Base-by-base conservation (phyloP, 2,329 filamentous ascomycete genomes). In the Cercospora sesami region DNA sequence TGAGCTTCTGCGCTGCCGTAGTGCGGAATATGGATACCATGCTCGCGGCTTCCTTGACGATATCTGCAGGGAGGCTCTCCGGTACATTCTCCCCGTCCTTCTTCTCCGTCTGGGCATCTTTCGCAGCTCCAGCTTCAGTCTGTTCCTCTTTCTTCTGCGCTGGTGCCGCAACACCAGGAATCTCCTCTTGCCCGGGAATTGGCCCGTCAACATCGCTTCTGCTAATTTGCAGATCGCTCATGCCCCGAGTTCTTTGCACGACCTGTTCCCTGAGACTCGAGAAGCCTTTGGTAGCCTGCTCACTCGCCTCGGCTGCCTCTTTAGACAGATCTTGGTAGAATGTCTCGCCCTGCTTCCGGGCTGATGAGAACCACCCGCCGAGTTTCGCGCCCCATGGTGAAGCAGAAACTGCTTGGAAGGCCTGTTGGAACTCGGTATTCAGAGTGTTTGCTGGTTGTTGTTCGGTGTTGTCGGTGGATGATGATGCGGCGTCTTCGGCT, bases 321-420 rank as follows among this genome's bases (percentile, higher is more conserved):
- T 97, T 91, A 75, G 90, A 84, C 21, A 89, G 90, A 18, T 90
- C 93, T 78, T 96, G 91, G 75, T 91, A 92, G 80, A 97, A 95
- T 69, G 90, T 92, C 80, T 94, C 93, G 76, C 94, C 90, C 88
- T 94, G 76, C 81, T 97, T 97, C 78, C 93, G 91, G n/a, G 97
- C 94, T 75, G 86, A 94, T 58, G 92, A 91, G 77, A 96, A 90
- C 78, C 97, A 91, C 6, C 93, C 94, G 39, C 95, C 94, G 33
- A 99, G 88, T 74, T 87, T 89, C 23, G 91, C 89, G 55, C 94
- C 95, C 95, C 95, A 99, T 10, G 93, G 91, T 75, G 93, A 97
- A 72, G 89, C 88, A 3, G 93, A 94, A 77, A 99, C 92, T 26
- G 94, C 94, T 77, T 93, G 93, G 84, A 98, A 97, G 6, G 94